phyloP scores from a whole-genome alignment of 352 stramenopile species.

The Pythium coloratum region DNA sequence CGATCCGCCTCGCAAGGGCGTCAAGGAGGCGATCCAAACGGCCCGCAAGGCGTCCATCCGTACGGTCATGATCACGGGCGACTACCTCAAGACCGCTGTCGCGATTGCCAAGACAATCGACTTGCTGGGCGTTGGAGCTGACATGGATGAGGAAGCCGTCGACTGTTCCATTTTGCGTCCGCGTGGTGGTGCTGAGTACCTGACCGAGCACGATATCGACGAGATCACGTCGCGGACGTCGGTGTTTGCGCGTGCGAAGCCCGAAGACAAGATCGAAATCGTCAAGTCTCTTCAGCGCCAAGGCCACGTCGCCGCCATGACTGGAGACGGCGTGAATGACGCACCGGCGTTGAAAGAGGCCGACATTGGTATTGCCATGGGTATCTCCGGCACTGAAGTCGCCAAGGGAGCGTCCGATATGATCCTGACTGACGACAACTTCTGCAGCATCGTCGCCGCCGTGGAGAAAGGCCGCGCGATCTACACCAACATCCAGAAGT shows the following conservation, averaged over 20 bases:
- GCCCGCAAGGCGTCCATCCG: constrained; percentile 38
- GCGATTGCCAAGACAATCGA: constrained; percentile 87
- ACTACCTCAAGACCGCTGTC: constrained; percentile 91
- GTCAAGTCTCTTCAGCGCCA: constrained; percentile 84
- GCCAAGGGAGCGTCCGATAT: constrained; percentile 97
- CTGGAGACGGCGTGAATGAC: constrained; percentile 95
- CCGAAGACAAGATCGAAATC: constrained; percentile 52
- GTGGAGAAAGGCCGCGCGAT: constrained; percentile 93
- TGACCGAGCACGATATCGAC: constrained; percentile 64
- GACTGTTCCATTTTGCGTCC: constrained; percentile 47
- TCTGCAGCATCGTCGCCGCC: constrained; percentile 93
- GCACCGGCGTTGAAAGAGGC: constrained; percentile 92
- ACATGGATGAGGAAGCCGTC: constrained; percentile 39
- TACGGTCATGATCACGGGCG: constrained; percentile 89
- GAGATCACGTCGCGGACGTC: constrained; percentile 42
- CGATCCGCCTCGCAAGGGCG: constrained; percentile 39
- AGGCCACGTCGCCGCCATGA: constrained; percentile 85
- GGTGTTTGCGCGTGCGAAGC: constrained; percentile 90
- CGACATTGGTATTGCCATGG: constrained; percentile 93
- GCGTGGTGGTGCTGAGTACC: constrained; percentile 26
- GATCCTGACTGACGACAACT: constrained; percentile 95
- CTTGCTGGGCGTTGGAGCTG: constrained; percentile 63
- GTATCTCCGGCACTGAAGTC: constrained; percentile 91
- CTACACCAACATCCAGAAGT: constrained; percentile 95
- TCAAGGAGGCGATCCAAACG: constrained; percentile 38